These are phyloP conservation scores for Carex kokanica DNA, from an alignment of 176 grass and related monocot species.

Conservation along the genomic window DNA sequence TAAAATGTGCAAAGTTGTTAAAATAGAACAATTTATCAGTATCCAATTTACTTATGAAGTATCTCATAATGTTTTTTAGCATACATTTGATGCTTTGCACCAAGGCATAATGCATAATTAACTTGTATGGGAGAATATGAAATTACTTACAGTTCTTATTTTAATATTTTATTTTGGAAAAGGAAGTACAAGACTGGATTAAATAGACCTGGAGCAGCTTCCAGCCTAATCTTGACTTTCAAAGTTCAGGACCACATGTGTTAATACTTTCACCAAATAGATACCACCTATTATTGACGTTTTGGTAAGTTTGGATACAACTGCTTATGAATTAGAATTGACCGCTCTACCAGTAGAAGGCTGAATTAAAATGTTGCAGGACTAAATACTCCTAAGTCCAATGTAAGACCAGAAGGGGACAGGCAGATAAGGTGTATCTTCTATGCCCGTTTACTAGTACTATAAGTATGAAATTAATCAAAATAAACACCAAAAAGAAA, in stretches of 20 bases:
- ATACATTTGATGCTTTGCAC: background rate
- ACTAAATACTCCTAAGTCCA: background rate
- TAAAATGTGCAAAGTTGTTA: background rate
- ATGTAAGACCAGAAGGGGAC: background rate
- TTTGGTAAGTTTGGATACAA: background rate
- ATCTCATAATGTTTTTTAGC: background rate
- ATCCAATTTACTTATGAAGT: background rate
- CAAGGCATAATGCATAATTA: constrained; percentile 1
- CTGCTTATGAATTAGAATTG: background rate
- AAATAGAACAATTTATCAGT: background rate
- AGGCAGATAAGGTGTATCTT: background rate
- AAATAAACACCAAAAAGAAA: background rate
- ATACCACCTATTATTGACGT: background rate
- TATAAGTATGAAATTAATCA: constrained; percentile 9
- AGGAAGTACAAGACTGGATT: background rate
- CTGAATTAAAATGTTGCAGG: background rate
- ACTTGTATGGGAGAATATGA: background rate
- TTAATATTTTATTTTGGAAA: background rate
- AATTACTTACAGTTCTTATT: background rate
- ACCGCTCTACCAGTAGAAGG: background rate
- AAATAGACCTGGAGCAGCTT: constrained; percentile 1
- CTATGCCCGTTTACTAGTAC: background rate
- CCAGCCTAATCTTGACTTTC: background rate
- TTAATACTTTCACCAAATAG: background rate
- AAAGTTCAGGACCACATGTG: background rate